A percentile compares a stretch with the other conserved stretches of the same genome.
These are phyloP conservation scores for Rhizoclosmatium sp. DNA, from an alignment of 192 early-diverging fungal species.

Conservation along the genomic window DNA sequence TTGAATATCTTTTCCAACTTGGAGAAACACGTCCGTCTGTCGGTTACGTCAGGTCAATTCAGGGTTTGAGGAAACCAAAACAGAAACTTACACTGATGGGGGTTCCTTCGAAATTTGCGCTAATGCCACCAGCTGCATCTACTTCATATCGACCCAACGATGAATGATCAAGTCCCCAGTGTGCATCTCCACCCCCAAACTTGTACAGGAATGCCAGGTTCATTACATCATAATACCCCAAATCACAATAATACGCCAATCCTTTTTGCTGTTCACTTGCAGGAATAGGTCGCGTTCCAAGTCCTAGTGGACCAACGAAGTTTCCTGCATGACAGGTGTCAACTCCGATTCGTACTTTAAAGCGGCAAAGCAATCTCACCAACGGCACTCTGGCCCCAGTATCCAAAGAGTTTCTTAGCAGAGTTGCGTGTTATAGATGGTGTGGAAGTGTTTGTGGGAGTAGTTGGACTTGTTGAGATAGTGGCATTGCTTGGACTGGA, in stretches of 20 bases:
- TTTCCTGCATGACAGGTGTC: background rate
- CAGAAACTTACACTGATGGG: slow-evolving; percentile 7
- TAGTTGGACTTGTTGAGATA: background rate
- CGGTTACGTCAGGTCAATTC: background rate
- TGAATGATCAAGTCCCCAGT: slow-evolving; percentile 22
- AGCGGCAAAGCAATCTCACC: background rate
- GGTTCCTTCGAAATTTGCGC: background rate
- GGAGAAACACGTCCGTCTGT: background rate
- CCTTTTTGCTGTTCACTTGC: background rate
- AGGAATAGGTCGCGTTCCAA: background rate
- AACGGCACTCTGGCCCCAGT: slow-evolving; percentile 24
- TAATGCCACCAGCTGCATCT: background rate
- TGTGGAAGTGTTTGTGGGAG: background rate
- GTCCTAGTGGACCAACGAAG: slow-evolving; percentile 18
- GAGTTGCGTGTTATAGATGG: background rate
- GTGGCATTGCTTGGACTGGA: background rate
- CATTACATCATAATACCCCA: slow-evolving; percentile 20
- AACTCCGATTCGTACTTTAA: background rate
- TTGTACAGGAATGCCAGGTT: slow-evolving; percentile 27
- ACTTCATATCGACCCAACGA: slow-evolving; percentile 14
- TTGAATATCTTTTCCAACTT: slow-evolving; percentile 21
- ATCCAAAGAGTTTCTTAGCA: slow-evolving; percentile 12
- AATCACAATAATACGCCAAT: slow-evolving; percentile 15
- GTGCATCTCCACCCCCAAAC: slow-evolving; percentile 26
- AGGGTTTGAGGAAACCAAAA: too few species aligned